Conservation (phyloP, 2,329 filamentous ascomycete genomes). For the Neoarthrinium moseri region DNA sequence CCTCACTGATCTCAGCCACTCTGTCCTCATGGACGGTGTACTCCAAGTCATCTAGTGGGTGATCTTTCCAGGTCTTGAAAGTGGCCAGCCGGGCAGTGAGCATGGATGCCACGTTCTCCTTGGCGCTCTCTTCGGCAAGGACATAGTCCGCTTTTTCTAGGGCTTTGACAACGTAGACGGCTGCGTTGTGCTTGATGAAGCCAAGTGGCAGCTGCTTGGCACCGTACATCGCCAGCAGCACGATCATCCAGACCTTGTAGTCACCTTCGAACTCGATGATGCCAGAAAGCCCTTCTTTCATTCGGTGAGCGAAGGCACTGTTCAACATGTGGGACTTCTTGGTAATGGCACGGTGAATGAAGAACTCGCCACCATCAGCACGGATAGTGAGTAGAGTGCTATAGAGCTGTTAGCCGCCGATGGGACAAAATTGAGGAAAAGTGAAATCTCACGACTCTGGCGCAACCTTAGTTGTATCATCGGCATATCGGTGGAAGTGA, state of each 20-base stretch:
- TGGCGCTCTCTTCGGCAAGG: not conserved
- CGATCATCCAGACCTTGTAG: not conserved
- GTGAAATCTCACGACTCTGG: not conserved
- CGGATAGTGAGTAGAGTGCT: not conserved
- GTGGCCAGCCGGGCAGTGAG: not conserved
- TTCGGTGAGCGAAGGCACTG: not conserved
- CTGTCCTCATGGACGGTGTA: not conserved
- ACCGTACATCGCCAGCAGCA: constrained; percentile 3
- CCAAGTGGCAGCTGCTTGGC: not conserved
- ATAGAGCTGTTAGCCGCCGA: not conserved
- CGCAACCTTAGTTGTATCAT: not conserved
- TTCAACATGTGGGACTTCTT: not conserved
- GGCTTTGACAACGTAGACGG: not conserved
- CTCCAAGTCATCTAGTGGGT: not conserved
- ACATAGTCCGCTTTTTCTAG: constrained; percentile 1
- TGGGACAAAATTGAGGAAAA: not conserved
- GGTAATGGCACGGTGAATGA: not conserved
- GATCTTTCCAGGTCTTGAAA: not conserved
- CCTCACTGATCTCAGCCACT: not conserved
- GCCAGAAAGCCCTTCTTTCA: not conserved
- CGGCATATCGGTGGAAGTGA: not conserved
- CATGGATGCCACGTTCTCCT: not conserved
- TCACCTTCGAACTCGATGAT: not conserved
- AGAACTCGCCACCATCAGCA: not conserved
- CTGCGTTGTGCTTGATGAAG: not conserved